Evolutionary conservation across 1,139 yeast species (phyloP).

Genomic region (Wickerhamiella pararugosa): DNA sequence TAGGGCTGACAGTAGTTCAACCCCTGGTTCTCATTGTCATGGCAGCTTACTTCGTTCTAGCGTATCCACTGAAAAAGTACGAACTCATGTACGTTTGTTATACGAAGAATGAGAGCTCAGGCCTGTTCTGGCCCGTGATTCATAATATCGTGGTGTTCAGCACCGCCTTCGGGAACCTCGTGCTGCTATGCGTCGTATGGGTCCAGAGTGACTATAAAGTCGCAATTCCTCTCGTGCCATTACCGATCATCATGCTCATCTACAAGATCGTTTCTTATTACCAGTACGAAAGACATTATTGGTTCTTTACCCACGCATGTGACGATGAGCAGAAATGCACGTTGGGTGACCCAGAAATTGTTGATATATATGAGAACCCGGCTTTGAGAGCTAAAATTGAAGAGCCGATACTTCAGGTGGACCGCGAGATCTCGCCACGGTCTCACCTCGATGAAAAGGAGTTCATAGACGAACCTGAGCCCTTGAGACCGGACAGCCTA

Average conservation of each 20-base stretch:
- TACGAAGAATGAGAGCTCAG: slow-evolving; percentile 29
- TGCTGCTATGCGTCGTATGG: slow-evolving; percentile 27
- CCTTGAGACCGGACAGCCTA: too few species aligned
- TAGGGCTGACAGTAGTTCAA: slow-evolving; percentile 28
- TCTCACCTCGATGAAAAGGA: too few species aligned
- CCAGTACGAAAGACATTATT: slow-evolving; percentile 19
- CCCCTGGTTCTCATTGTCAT: slow-evolving; percentile 27
- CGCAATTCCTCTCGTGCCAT: slow-evolving; percentile 24
- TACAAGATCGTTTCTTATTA: slow-evolving; percentile 20
- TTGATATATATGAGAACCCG: slow-evolving; percentile 9
- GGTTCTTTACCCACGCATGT: slow-evolving; percentile 21
- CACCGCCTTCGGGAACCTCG: slow-evolving; percentile 24
- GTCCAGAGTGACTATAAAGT: slow-evolving; percentile 25
- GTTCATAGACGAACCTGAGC: too few species aligned
- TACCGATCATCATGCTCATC: slow-evolving; percentile 19
- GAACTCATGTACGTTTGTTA: slow-evolving; percentile 25
- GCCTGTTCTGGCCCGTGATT: slow-evolving; percentile 27
- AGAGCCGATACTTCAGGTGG: slow-evolving; percentile 5
- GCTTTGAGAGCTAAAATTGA: slow-evolving; percentile 3
- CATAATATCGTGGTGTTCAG: slow-evolving; percentile 26
- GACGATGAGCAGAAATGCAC: slow-evolving; percentile 11
- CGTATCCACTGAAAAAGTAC: slow-evolving; percentile 26
- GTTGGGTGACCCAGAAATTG: slow-evolving; percentile 2
- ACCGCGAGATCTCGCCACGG: too few species aligned
- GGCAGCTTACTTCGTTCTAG: slow-evolving; percentile 22